Percentiles rank a stretch among this genome's conserved stretches.
These are phyloP conservation scores for Amylocystis lapponica DNA, from an alignment of 768 basidiomycete species.

Conservation along the genomic window DNA sequence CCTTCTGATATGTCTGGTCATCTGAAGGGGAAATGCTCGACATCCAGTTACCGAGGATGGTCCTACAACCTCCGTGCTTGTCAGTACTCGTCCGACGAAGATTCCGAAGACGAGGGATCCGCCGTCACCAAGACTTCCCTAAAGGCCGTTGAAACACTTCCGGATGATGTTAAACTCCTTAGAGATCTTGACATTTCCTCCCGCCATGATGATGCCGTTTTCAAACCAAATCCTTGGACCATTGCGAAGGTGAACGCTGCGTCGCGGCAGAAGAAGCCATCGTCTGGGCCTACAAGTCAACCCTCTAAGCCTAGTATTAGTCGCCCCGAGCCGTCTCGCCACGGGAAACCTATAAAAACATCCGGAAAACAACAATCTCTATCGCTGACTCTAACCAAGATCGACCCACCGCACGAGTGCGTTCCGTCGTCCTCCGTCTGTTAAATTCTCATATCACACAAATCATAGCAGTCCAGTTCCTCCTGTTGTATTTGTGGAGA, in stretches of 20 bases:
- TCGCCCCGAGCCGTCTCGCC: no score
- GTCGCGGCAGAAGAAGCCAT: conserved; percentile 28
- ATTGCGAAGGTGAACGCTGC: conserved; percentile 79
- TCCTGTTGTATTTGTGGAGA: no score
- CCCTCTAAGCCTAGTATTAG: neutral
- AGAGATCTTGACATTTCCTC: conserved; percentile 55
- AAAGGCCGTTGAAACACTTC: no score
- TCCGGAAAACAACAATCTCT: neutral
- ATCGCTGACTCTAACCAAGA: neutral
- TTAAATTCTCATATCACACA: neutral
- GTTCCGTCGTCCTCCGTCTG: neutral
- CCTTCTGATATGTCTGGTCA: no score
- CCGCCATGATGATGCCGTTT: conserved; percentile 55
- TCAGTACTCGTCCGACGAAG: no score
- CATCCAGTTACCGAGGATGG: no score
- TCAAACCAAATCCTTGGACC: conserved; percentile 74
- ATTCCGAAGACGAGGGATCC: no score
- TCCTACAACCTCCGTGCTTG: no score
- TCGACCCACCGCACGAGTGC: neutral
- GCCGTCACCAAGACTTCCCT: no score
- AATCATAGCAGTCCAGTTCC: no score
- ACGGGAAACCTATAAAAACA: neutral
- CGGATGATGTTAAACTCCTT: conserved; percentile 27
- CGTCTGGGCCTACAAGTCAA: neutral
- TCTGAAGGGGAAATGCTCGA: no score